These are phyloP conservation scores for Zygnema circumcarinatum DNA, from an alignment of 139 green algal genomes.

Conservation along the genomic window DNA sequence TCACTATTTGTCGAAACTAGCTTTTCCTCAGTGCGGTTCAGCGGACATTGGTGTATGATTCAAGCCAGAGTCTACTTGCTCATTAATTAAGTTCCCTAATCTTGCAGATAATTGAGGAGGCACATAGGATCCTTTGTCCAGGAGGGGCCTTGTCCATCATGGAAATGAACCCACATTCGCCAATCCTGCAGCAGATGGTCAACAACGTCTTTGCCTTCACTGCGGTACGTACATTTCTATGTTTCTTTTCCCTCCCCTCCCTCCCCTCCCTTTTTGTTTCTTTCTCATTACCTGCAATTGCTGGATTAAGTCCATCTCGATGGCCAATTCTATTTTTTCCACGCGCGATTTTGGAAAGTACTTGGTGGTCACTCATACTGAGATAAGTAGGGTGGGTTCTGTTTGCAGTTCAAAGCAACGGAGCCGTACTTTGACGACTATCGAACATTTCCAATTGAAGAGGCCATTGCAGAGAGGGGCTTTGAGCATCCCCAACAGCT, in stretches of 20 bases:
- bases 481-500: conserved; percentile 28
- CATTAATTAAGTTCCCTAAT: too few relatives aligned
- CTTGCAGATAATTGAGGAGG: conserved; percentile 56
- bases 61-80: too few relatives aligned
- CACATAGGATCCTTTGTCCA: conserved; percentile 52
- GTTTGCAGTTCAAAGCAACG: conserved; percentile 58
- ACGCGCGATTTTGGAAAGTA: too few relatives aligned
- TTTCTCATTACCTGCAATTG: background rate
- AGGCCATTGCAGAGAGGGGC: conserved; percentile 52
- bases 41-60: too few relatives aligned
- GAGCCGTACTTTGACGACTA: conserved; percentile 62
- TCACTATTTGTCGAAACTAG: too few relatives aligned
- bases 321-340: background rate
- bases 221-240: conserved; percentile 48
- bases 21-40: too few relatives aligned
- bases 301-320: background rate
- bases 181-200: conserved; percentile 54
- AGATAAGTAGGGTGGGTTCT: too few relatives aligned
- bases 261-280: too few relatives aligned
- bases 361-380: too few relatives aligned
- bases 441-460: conserved; percentile 48
- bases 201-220: conserved; percentile 60
- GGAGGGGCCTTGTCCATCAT: conserved; percentile 61
- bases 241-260: conserved; percentile 7
- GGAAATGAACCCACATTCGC: conserved; percentile 60